Base-by-base conservation (phyloP, 1,139 yeast species). In the Candida dubliniensis region DNA sequence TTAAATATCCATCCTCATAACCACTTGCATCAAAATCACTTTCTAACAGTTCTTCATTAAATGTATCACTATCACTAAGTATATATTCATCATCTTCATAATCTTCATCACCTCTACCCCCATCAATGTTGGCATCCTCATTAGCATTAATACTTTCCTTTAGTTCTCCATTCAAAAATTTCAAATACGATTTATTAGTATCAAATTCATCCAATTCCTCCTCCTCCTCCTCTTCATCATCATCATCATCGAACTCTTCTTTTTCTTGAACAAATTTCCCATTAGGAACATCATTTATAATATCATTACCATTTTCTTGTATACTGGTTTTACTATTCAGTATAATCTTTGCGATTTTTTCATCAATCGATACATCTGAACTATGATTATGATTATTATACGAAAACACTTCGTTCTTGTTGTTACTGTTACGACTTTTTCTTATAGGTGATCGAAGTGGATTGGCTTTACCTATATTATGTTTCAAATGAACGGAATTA, bases 401-500 rank as follows among this genome's bases (percentile, higher is more conserved):
- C 13, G 25, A 14, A 26, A 23, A 10, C 23, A 14, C 29, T 31
- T 34, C n/a, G 33, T 14, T 10, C 8, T 29, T 36, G 35, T 9
- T 9, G 26, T 26, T n/a, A n/a, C n/a, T 8, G 18, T 31, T 18
- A 34, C 24, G 12, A 7, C 9, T 31, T 14, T 13, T 27, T 40
- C 23, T 9, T 42, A 5, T 18, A 18, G 45, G 37, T 13, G 45
- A 44, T 40, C 44, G 57, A 13, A 71, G 56, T 1, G 79, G 77
- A 11, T 56, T 53, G 1, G 76, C 66, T 1, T 71, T 73, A 0
- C 77, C 76, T 1, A 74, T 67, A 8, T 57, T 60, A 34, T 66
- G 58, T 45, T 68, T 60, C 24, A 71, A 51, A 51, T 74, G 77
- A 30, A 73, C 66, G 13, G 79, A 72, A 0, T 67, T 68, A 36